These are phyloP conservation scores for Coleophoma crateriformis DNA, from an alignment of 2,329 filamentous ascomycete species.

Conservation along the genomic window DNA sequence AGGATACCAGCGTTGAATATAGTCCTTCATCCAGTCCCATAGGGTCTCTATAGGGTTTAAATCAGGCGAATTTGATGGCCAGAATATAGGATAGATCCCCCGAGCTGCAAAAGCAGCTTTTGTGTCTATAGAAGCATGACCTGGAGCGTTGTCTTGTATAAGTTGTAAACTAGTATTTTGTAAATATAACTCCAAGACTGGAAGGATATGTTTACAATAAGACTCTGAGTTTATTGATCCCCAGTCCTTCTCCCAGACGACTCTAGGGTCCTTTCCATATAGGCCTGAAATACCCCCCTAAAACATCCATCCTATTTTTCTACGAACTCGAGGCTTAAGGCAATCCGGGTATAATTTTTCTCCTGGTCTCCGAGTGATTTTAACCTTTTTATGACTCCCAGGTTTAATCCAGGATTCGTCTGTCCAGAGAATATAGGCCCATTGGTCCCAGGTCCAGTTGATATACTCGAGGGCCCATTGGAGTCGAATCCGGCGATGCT, in stretches of 20 bases:
- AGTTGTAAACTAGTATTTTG: constrained; percentile 6
- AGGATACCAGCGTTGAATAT: constrained; percentile 11
- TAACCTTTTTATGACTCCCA: constrained; percentile 1
- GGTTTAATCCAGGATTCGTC: constrained; percentile 8
- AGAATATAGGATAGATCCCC: constrained; percentile 7
- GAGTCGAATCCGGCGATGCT: no score
- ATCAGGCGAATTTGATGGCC: constrained; percentile 10
- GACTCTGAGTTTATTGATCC: constrained; percentile 8
- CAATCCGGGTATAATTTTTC: constrained; percentile 4
- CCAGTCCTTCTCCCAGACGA: constrained; percentile 12
- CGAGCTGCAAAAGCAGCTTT: constrained; percentile 3
- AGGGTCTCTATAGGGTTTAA: constrained; percentile 13
- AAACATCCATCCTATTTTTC: constrained; percentile 1
- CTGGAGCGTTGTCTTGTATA: constrained; percentile 9
- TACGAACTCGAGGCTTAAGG: constrained; percentile 1
- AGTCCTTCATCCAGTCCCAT: constrained; percentile 14
- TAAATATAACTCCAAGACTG: constrained; percentile 6
- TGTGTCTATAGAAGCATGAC: constrained; percentile 5
- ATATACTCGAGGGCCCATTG: constrained; percentile 7
- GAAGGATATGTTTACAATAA: constrained; percentile 8
- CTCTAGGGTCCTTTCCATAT: constrained; percentile 3
- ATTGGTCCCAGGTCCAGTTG: constrained; percentile 5
- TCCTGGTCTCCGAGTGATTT: neutral
- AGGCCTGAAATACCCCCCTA: constrained; percentile 3
- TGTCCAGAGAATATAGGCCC: no score